Conservation (phyloP, 31 red algal genomes). For the Asparagopsis taxiformis region DNA sequence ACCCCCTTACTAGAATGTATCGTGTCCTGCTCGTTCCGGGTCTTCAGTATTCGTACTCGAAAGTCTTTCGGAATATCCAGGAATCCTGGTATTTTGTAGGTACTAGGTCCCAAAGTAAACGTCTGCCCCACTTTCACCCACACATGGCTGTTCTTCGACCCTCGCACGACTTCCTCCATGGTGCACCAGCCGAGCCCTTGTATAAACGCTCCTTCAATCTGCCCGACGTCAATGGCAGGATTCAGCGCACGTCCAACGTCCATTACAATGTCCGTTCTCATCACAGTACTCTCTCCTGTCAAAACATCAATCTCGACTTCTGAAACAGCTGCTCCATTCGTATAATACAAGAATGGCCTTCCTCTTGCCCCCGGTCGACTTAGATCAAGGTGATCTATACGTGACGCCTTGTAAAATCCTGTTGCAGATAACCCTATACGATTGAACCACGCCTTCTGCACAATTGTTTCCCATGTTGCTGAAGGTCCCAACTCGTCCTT, state of each 20-base stretch:
- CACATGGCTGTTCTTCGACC: constrained; percentile 34
- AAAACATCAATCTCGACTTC: constrained; percentile 84
- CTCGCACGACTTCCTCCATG: constrained; percentile 87
- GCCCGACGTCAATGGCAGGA: constrained; percentile 87
- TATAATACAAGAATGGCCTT: constrained; percentile 83
- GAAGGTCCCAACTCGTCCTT: constrained; percentile 17
- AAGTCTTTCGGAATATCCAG: constrained; percentile 80
- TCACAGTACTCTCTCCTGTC: constrained; percentile 54
- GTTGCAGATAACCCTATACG: constrained; percentile 73
- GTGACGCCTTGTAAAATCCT: constrained; percentile 82
- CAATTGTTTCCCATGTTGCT: constrained; percentile 45
- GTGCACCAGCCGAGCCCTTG: constrained; percentile 93
- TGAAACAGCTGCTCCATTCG: constrained; percentile 79
- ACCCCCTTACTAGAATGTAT: constrained; percentile 88
- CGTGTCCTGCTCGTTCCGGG: constrained; percentile 44
- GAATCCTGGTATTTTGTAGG: constrained; percentile 90
- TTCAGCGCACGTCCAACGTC: constrained; percentile 83
- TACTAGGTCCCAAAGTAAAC: constrained; percentile 71
- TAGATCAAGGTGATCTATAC: constrained; percentile 67
- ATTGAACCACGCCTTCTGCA: constrained; percentile 57
- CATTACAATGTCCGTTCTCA: constrained; percentile 80
- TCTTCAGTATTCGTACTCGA: constrained; percentile 58
- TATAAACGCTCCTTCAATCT: constrained; percentile 92
- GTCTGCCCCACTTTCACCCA: constrained; percentile 59
- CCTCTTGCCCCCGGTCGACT: constrained; percentile 31